Evolutionary conservation across 305 asterid genomes (phyloP), one percentile per base, ranked within the genome.

Genomic region (Plantago coronopus): DNA sequence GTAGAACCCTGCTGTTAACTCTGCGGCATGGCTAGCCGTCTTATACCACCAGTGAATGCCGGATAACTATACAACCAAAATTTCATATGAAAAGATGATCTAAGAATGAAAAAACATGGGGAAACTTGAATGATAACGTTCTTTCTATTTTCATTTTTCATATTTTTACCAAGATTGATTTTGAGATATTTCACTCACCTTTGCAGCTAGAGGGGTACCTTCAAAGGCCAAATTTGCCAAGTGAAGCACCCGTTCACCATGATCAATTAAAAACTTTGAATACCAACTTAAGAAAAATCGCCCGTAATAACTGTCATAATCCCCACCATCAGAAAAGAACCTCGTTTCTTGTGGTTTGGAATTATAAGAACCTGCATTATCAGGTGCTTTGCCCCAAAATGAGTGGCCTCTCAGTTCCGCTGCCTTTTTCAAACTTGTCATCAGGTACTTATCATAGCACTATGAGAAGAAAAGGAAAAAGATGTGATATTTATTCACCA

Each of bases 31-130:
- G 74, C 96, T 83, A 20, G 91, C 85, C 51, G 95, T 81, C 73
- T 88, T 88, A 47, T 81, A 88, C 95, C 91, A 88, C 95, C 95
- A 88, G 62, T 85, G 96, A 65, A 83, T 76, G 61, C 96, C 91
- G n/a, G 96, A 83, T 48, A 88, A 66, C 96, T 88, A 84, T 57
- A 61, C 23, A 50, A 60, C 58, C 50, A 64, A 27, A 2, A 65
- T 11, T 59, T 2, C 37, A 54, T 40, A 17, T 1, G n/a, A 43
- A 14, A 23, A 58, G 6, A 15, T 17, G 49, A 22, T 45, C 23
- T 3, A 16, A 67, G 3, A 17, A 15, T n/a, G 17, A 57, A 38
- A 38, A 57, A 22, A 19, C 25, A 48, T 7, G 10, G 25, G 23
- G 40, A 9, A 2, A 7, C 54, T 17, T 48, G 25, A 34, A 7